phyloP scores from a whole-genome alignment of 345 rosid genomes.

The Camelina hispida region DNA sequence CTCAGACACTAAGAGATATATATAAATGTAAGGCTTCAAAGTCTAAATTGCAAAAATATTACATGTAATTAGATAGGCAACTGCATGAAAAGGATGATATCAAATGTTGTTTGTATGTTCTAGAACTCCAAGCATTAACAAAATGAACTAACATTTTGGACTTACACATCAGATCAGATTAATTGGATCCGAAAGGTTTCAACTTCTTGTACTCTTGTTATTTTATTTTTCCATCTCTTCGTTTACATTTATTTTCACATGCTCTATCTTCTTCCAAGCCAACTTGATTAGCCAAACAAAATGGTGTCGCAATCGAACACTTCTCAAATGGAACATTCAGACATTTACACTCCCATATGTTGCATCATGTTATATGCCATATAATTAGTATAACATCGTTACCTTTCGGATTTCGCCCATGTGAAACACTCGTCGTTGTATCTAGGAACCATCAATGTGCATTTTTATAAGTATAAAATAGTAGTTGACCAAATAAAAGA shows the following conservation, averaged over 20 bases:
- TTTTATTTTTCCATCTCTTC: background rate
- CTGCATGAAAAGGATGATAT: background rate
- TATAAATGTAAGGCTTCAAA: background rate
- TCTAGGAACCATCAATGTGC: constrained; percentile 5
- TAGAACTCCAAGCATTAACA: constrained; percentile 7
- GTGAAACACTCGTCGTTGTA: constrained; percentile 10
- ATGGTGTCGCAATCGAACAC: constrained; percentile 15
- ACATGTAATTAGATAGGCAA: background rate
- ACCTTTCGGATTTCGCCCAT: background rate
- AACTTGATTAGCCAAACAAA: constrained; percentile 32
- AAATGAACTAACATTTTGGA: constrained; percentile 7
- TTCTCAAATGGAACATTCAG: constrained; percentile 28
- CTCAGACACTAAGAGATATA: background rate
- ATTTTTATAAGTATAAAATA: background rate
- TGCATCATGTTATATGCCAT: constrained; percentile 33
- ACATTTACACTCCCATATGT: constrained; percentile 23
- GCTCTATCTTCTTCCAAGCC: constrained; percentile 10
- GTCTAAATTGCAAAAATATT: background rate
- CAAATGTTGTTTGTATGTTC: background rate
- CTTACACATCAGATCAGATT: background rate
- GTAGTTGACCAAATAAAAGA: background rate
- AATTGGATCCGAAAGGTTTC: constrained; percentile 11
- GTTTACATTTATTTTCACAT: constrained; percentile 6
- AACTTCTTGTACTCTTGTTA: constrained; percentile 11
- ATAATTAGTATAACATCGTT: constrained; percentile 30